Evolutionary conservation across 306 rosid species (phyloP).

Genomic region (Casuarina glauca): DNA sequence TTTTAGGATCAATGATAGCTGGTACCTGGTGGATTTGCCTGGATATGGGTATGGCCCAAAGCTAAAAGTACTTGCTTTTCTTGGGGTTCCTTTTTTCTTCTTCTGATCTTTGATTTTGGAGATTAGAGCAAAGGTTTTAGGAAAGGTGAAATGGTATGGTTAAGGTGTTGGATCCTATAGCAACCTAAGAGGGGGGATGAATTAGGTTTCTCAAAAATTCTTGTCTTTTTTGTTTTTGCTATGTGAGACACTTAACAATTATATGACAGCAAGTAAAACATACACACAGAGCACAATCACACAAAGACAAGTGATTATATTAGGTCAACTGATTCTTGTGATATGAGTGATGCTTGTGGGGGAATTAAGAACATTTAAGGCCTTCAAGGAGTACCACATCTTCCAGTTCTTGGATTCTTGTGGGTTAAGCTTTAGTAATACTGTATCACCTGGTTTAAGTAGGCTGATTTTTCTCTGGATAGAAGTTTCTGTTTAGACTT

Average conservation of each 20-base stretch:
- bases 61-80: constrained; percentile 9
- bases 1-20: constrained; percentile 85
- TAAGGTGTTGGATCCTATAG: too few species aligned
- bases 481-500: background rate
- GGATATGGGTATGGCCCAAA: constrained; percentile 81
- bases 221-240: too few species aligned
- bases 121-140: background rate
- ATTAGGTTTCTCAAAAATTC: too few species aligned
- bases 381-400: background rate
- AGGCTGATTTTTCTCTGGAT: background rate
- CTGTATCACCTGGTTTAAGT: background rate
- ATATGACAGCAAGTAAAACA: too few species aligned
- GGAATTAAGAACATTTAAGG: constrained; percentile 7
- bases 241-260: too few species aligned
- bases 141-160: background rate
- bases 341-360: constrained; percentile 13
- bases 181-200: too few species aligned
- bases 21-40: constrained; percentile 98
- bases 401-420: constrained; percentile 10
- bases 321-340: constrained; percentile 11
- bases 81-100: background rate
- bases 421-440: constrained; percentile 17
- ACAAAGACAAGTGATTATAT: too few species aligned
- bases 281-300: too few species aligned
- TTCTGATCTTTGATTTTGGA: background rate